Evolutionary conservation across 352 stramenopile species (phyloP), one percentile per base, ranked within the genome.

Genomic region (Aphanomyces invadans): DNA sequence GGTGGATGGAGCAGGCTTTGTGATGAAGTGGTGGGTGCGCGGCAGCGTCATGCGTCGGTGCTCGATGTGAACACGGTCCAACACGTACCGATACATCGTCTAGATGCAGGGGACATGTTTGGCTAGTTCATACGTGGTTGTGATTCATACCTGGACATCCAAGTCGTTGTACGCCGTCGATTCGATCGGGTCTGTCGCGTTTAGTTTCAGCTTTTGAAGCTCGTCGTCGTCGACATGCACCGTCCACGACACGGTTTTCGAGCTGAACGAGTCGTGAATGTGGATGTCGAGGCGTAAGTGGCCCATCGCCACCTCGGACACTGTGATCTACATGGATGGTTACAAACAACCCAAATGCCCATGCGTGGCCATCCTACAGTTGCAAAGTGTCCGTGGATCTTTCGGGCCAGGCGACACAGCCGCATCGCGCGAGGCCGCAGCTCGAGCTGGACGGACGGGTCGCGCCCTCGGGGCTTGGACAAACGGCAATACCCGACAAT

Each of bases 401-500:
- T 39, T 11, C 49, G 60, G 15, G 15, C 32, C 7, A 57, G 25
- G 4, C 46, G 52, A n/a, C 21, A 38, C 7, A 67, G 32, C 3
- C 60, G 60, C 45, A 54, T 1, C n/a, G 60, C 45, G 39, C 42
- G 60, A 26, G 60, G 60, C 28, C 60, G 60, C n/a, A 67, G 60
- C 60, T 67, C 60, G 11, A 67, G 17, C 9, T 55, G 5, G 4
- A 28, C 10, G 10, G 52, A 26, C 28, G 33, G 52, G 36, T 67
- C 42, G 9, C 25, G 21, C 10, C 60, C 60, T n/a, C 53, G 55
- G 45, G 60, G 60, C 60, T 67, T 67, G 29, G 49, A 48, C 12
- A 67, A 31, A 3, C 39, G 19, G 4, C 26, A 55, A 23, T 55
- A 67, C 25, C 39, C 60, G 12, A 86, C 81, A 3, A 93, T 74